phyloP scores from a whole-genome alignment of 345 rosid species.

The Kernera saxatilis region DNA sequence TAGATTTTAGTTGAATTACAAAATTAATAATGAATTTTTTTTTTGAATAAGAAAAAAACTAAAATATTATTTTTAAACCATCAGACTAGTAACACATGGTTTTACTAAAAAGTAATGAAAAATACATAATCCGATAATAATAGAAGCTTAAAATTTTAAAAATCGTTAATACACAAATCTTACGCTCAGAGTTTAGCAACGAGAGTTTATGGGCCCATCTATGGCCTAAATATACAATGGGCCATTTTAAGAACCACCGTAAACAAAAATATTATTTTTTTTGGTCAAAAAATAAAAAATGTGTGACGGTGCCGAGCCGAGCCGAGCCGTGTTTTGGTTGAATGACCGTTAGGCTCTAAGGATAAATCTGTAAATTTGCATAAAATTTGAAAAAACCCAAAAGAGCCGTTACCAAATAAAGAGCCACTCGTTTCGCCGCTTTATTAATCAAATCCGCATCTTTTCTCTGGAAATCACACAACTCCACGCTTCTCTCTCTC shows the following conservation, averaged over 20 bases:
- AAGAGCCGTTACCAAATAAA: slow-evolving; percentile 28
- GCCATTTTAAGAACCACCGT: too few species aligned
- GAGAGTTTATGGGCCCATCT: background rate
- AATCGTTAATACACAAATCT: too few species aligned
- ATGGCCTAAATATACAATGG: background rate
- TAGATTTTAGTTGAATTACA: too few species aligned
- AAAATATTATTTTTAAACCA: too few species aligned
- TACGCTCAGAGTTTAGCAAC: background rate
- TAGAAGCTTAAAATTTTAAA: too few species aligned
- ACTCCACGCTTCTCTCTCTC: slow-evolving; percentile 6
- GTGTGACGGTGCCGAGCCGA: background rate
- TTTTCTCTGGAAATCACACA: background rate
- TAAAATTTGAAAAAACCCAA: background rate
- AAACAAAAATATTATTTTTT: too few species aligned
- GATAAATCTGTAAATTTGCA: background rate
- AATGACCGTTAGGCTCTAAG: slow-evolving; percentile 20
- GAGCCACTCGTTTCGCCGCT: background rate
- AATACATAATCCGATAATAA: too few species aligned
- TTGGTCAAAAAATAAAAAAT: too few species aligned
- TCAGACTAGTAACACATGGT: too few species aligned
- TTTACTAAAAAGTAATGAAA: too few species aligned
- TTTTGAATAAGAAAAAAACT: too few species aligned
- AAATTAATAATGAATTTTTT: too few species aligned
- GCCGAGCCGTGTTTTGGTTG: background rate
- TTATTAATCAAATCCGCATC: background rate